Conservation (phyloP, 768 basidiomycete species). For the Cubamyces sp. region DNA sequence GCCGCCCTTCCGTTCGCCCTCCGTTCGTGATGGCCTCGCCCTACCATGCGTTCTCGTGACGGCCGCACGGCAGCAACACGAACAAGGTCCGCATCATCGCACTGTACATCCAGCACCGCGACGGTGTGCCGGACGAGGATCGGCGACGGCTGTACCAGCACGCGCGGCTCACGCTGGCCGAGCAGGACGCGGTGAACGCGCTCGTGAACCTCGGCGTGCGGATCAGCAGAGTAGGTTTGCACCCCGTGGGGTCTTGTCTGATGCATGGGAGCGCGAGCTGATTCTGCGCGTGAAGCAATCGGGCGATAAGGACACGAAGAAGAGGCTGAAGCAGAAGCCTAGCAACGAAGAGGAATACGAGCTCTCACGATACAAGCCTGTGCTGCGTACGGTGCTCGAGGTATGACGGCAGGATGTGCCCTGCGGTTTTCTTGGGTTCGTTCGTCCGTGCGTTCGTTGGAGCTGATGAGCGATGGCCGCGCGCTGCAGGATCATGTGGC, state of each 20-base stretch:
- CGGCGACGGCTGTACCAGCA: conserved; percentile 93
- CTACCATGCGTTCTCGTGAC: conserved; percentile 15
- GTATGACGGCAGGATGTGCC: conserved; percentile 45
- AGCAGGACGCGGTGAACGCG: conserved; percentile 94
- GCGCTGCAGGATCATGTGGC: conserved; percentile 73
- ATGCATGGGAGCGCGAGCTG: background rate
- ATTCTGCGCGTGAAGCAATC: conserved; percentile 52
- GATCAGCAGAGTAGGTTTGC: conserved; percentile 70
- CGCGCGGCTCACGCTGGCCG: conserved; percentile 81
- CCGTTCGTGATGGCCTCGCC: background rate
- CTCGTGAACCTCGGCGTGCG: conserved; percentile 81
- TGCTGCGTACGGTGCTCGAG: conserved; percentile 80
- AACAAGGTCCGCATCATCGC: conserved; percentile 98
- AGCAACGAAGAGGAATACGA: conserved; percentile 93
- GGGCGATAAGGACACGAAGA: conserved; percentile 77
- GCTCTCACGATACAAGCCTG: conserved; percentile 90
- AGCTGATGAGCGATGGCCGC: background rate
- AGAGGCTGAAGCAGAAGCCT: conserved; percentile 78
- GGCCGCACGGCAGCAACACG: conserved; percentile 55
- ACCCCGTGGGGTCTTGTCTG: too few species aligned
- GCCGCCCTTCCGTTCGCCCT: background rate
- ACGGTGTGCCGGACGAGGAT: conserved; percentile 99
- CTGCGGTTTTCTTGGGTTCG: background rate
- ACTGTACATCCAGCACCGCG: conserved; percentile 90
- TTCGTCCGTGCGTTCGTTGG: background rate